These are phyloP conservation scores for Gymnopilus dilepis DNA, from an alignment of 768 basidiomycete species.

Conservation along the genomic window DNA sequence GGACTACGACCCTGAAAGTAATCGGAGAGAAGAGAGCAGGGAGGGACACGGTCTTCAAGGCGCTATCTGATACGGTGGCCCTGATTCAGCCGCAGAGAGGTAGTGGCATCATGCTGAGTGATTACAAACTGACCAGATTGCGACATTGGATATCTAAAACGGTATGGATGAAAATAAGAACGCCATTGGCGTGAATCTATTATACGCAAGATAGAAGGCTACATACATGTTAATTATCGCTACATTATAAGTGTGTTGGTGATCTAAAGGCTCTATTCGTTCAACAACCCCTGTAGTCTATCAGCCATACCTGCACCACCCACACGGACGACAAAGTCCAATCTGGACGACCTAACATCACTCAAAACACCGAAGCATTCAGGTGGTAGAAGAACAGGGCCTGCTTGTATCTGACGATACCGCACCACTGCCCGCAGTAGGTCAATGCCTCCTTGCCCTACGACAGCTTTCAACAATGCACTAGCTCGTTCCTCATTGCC, in stretches of 20 bases:
- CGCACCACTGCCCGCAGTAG: conserved; percentile 57
- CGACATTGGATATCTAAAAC: conserved; percentile 21
- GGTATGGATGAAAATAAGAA: not conserved
- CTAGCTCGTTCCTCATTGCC: conserved; percentile 41
- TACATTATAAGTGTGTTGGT: not conserved
- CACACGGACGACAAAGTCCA: conserved; percentile 30
- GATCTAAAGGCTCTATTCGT: conserved; percentile 10
- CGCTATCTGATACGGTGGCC: not conserved
- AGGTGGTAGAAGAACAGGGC: conserved; percentile 49
- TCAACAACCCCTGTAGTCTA: conserved; percentile 25
- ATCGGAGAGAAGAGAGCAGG: not conserved
- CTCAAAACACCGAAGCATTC: conserved; percentile 48
- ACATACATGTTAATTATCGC: not conserved
- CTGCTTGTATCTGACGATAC: conserved; percentile 56
- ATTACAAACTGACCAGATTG: conserved; percentile 26
- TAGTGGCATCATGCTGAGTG: conserved; percentile 2
- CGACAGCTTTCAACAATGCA: conserved; percentile 57
- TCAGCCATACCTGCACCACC: conserved; percentile 22
- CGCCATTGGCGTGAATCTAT: not conserved
- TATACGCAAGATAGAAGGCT: not conserved
- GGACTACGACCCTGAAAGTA: not conserved
- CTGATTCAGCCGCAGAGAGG: not conserved
- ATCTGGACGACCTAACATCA: conserved; percentile 25
- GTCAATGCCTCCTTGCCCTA: conserved; percentile 52
- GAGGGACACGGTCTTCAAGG: not conserved